Evolutionary conservation across 2,329 filamentous ascomycete species (phyloP).

Genomic region (Botrytis byssoidea): DNA sequence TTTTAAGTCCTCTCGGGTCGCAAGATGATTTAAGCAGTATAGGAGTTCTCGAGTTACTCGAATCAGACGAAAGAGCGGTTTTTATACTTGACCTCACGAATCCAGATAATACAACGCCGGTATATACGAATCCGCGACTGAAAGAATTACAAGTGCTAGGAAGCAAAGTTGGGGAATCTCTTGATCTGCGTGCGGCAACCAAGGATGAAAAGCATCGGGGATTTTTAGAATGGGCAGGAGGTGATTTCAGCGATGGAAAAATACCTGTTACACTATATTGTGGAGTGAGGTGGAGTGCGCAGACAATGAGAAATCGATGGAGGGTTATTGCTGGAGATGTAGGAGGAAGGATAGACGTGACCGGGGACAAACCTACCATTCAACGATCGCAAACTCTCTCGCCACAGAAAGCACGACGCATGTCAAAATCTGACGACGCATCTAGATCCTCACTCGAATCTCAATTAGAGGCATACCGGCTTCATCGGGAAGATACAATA

Average conservation of each 20-base stretch:
- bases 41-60: slow-evolving; percentile 30
- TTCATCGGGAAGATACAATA: slow-evolving; percentile 14
- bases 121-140: slow-evolving; percentile 28
- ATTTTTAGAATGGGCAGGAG: slow-evolving; percentile 13
- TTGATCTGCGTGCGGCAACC: not conserved
- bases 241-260: not conserved
- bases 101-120: slow-evolving; percentile 19
- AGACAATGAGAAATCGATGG: slow-evolving; percentile 30
- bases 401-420: slow-evolving; percentile 10
- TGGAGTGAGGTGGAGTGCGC: slow-evolving; percentile 29
- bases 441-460: slow-evolving; percentile 1
- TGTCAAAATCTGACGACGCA: slow-evolving; percentile 3
- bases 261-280: slow-evolving; percentile 18
- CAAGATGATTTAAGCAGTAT: slow-evolving; percentile 21
- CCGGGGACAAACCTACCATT: not conserved
- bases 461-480: slow-evolving; percentile 11
- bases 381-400: slow-evolving; percentile 22
- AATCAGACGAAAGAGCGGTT: slow-evolving; percentile 29
- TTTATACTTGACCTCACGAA: slow-evolving; percentile 30
- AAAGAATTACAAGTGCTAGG: slow-evolving; percentile 9
- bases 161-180: not conserved
- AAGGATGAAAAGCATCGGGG: slow-evolving; percentile 2
- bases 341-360: not conserved
- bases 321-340: slow-evolving; percentile 28
- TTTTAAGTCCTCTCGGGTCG: slow-evolving; percentile 1